phyloP scores from a whole-genome alignment of 1,284 basidiomycete genomes.

The Albatrellus sp. region DNA sequence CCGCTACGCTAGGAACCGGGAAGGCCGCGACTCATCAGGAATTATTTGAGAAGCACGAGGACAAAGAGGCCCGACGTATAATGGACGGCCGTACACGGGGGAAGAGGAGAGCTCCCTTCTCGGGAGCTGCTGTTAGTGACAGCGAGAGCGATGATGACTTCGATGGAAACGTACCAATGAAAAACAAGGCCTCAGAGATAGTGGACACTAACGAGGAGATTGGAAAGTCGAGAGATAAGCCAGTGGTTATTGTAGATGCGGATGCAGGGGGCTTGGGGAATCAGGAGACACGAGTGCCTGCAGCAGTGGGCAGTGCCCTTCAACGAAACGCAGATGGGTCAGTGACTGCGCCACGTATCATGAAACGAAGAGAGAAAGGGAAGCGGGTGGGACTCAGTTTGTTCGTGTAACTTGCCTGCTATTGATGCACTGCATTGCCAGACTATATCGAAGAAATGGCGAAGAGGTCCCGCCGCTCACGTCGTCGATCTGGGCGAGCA shows the following conservation, averaged over 20 bases:
- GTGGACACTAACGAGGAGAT: constrained; percentile 22
- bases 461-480: constrained; percentile 12
- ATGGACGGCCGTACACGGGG: constrained; percentile 38
- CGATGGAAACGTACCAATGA: too few relatives aligned
- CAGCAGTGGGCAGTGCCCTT: constrained; percentile 42
- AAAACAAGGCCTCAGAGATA: constrained; percentile 15
- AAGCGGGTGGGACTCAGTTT: constrained; percentile 26
- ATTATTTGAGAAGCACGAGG: constrained; percentile 44
- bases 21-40: constrained; percentile 46
- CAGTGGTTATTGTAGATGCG: constrained; percentile 12
- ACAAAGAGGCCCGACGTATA: constrained; percentile 41
- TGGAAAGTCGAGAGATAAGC: constrained; percentile 7
- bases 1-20: constrained; percentile 69
- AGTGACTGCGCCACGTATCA: constrained; percentile 31
- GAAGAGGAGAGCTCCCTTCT: constrained; percentile 17
- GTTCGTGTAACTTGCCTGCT: background rate
- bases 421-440: background rate
- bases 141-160: too few relatives aligned
- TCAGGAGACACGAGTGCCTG: background rate
- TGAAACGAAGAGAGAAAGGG: constrained; percentile 25
- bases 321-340: constrained; percentile 48
- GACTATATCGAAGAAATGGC: constrained; percentile 18
- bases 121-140: too few relatives aligned
- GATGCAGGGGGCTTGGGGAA: background rate
- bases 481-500: constrained; percentile 15